Evolutionary conservation across 2,329 filamentous ascomycete species (phyloP), one percentile per base, ranked within the genome.

Genomic region (Aureobasidium melanogenum): DNA sequence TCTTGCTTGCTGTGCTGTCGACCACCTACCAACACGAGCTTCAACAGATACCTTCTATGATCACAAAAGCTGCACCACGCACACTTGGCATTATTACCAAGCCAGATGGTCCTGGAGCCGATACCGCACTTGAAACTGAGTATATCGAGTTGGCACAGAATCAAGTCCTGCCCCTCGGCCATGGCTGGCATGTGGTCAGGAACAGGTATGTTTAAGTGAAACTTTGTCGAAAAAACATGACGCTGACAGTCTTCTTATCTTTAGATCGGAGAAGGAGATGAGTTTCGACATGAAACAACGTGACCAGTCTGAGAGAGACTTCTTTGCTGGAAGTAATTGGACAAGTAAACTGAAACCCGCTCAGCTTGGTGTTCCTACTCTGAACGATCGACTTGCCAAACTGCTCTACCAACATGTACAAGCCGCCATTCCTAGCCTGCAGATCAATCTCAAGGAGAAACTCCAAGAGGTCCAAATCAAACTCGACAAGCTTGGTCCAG

Each of bases 81-180:
- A 85, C 82, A 0, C 69, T 85, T 0, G 80, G 82, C 0, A 78
- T 86, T 60, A 77, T 86, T 60, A 86, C 82, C 0, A 85, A 84
- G 66, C 79, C 80, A 0, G 82, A 85, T 41, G 28, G 28, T 17
- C 46, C 46, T 12, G 28, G 46, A 32, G 2, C 46, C 3, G 26
- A 48, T n/a, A 43, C 12, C 10, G 28, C 46, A 30, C 46, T 48
- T 3, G 46, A 48, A 17, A 6, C 8, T 12, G 46, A 26, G 19
- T 48, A 48, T 8, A 32, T 48, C 5, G 28, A 48, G 6, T n/a
- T 48, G 12, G 39, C 39, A 1, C 39, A 43, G 9, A 43, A 43
- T 12, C 39, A 43, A 43, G 6, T 43, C 15, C 19, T 46, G 1
- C 14, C 43, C 30, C 43, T 46, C 1, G 43, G 43, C 30, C 43